A percentile compares a stretch with the other conserved stretches of the same genome.
These are phyloP conservation scores for Leptographium wingfieldii DNA, from an alignment of 2,329 filamentous ascomycete genomes.

Conservation along the genomic window DNA sequence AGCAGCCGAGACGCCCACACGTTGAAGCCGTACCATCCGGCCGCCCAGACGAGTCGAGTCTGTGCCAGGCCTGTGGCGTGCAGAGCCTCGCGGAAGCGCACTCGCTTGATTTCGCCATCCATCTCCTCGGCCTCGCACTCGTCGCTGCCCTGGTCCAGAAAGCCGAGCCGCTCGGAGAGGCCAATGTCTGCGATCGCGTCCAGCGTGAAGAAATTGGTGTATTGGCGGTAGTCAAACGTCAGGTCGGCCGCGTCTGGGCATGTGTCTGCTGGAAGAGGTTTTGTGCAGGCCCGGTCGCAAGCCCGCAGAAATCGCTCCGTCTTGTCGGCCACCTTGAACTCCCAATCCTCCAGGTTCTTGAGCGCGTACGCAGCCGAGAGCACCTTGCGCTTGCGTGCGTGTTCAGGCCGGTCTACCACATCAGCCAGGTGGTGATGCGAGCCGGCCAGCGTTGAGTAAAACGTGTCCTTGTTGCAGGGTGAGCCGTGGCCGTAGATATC, in stretches of 20 bases:
- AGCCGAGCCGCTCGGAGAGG: slow-evolving; percentile 34
- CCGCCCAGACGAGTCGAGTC: slow-evolving; percentile 35
- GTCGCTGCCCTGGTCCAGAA: slow-evolving; percentile 30
- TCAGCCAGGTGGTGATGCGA: slow-evolving; percentile 39
- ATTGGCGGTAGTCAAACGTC: slow-evolving; percentile 36
- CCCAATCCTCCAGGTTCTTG: slow-evolving; percentile 41
- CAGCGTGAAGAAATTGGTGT: slow-evolving; percentile 27
- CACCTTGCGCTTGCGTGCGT: slow-evolving; percentile 36
- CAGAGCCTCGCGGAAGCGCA: slow-evolving; percentile 35
- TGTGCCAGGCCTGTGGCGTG: slow-evolving; percentile 38
- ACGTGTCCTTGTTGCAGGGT: slow-evolving; percentile 34
- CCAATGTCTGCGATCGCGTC: slow-evolving; percentile 40
- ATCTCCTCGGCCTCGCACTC: slow-evolving; percentile 29
- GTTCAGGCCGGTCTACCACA: slow-evolving; percentile 37
- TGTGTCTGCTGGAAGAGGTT: slow-evolving; percentile 18
- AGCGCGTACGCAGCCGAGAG: slow-evolving; percentile 37
- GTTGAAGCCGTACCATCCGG: slow-evolving; percentile 35
- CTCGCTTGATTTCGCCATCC: slow-evolving; percentile 32
- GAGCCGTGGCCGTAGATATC: slow-evolving; percentile 39
- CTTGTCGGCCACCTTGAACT: slow-evolving; percentile 42
- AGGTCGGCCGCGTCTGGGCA: slow-evolving; percentile 23
- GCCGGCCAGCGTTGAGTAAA: slow-evolving; percentile 31
- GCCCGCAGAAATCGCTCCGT: slow-evolving; percentile 28
- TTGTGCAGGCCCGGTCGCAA: slow-evolving; percentile 28
- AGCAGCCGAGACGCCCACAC: slow-evolving; percentile 33